Base-by-base conservation (phyloP, 768 basidiomycete genomes). In the Mycena haematopus region DNA sequence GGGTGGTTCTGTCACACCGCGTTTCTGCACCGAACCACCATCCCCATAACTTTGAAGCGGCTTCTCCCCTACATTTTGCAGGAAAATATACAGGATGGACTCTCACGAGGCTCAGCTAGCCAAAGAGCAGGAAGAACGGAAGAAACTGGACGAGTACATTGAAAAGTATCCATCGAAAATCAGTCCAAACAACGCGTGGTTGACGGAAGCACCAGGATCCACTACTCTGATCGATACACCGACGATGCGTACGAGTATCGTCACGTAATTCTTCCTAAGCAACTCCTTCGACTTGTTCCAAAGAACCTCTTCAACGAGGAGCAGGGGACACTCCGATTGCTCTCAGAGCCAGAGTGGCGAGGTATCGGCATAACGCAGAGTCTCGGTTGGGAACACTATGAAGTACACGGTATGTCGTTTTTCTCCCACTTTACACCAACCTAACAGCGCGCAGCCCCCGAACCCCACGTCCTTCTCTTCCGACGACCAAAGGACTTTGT, bases 361-460 rank as follows among this genome's bases (percentile, higher is more conserved):
- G 92, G 92, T 0, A 94, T 99, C 58, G 96, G 96, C 10, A 96
- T 98, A 65, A 92, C 91, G 44, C 96, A 99, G 77, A 95, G 93
- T 75, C 80, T 96, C 24, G 96, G 96, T 4, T 99, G 96, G 95
- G 92, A 93, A 72, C 95, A 97, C 70, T 98, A 96, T 70, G 95
- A 96, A 80, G 92, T 96, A n/a, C 96, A 98, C 71, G 92, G 95
- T 90, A 65, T 65, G 82, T 65, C 22, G 38, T n/a, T 17, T 19
- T 46, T 15, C 52, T 15, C 47, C n/a, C 24, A 15, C 21, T 54
- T 11, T 53, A 58, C 27, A 47, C 60, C 35, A 50, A 11, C 7
- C 40, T 42, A 42, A 42, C 27, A 46, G 33, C 47, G 52, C 57
- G 35, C 68, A 95, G 93, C 92, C 44, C 95, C 95, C 9, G 94